Percentiles rank a stretch among this genome's conserved stretches.
phyloP scores from a whole-genome alignment of 2,329 filamentous ascomycete genomes.

The Sporothrix curviconia region DNA sequence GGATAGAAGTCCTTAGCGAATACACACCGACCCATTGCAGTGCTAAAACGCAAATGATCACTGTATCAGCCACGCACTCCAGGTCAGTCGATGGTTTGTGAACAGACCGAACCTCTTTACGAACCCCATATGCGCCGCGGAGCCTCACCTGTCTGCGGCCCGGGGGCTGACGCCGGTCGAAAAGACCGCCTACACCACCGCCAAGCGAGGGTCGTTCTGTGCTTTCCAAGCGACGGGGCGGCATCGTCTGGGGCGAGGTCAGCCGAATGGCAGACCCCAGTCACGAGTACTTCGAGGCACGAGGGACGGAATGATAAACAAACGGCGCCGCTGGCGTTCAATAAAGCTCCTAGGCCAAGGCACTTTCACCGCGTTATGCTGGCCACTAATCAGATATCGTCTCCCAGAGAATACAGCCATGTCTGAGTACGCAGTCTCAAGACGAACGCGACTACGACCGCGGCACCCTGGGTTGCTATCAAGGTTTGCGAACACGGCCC shows the following conservation, averaged over 20 bases:
- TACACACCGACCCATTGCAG: conserved; percentile 71
- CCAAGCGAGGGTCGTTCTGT: conserved; percentile 67
- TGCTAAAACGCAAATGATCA: conserved; percentile 64
- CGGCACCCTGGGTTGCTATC: conserved; percentile 82
- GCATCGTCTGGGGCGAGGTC: conserved; percentile 35
- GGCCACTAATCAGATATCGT: conserved; percentile 67
- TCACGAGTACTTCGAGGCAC: conserved; percentile 65
- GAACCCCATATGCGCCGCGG: conserved; percentile 55
- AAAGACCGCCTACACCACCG: conserved; percentile 71
- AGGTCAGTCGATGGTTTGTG: conserved; percentile 31
- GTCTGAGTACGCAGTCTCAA: too few relatives aligned
- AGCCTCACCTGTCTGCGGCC: conserved; percentile 72
- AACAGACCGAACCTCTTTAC: neutral
- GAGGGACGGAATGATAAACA: conserved; percentile 59
- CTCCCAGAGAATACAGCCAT: conserved; percentile 32
- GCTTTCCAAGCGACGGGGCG: conserved; percentile 34
- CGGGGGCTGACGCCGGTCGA: conserved; percentile 63
- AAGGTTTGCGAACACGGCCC: conserved; percentile 95
- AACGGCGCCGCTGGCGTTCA: conserved; percentile 70
- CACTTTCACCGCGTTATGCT: conserved; percentile 90
- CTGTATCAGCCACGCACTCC: conserved; percentile 58
- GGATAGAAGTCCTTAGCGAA: conserved; percentile 83
- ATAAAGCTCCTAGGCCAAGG: conserved; percentile 80
- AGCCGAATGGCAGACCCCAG: conserved; percentile 32
- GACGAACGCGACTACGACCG: too few relatives aligned